These are phyloP conservation scores for Alternaria rosae DNA, from an alignment of 2,329 filamentous ascomycete species.

Conservation along the genomic window DNA sequence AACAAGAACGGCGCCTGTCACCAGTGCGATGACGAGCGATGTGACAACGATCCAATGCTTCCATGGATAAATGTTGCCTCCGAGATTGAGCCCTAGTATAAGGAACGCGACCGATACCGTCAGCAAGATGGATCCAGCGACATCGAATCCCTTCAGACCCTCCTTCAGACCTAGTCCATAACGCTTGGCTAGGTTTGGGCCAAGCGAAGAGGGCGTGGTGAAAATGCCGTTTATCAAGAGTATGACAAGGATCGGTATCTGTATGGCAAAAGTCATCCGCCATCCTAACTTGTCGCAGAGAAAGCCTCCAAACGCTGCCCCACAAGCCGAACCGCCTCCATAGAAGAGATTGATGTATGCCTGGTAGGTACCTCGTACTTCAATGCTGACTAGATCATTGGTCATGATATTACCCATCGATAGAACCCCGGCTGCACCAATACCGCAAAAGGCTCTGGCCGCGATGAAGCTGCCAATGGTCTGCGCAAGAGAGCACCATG, in stretches of 20 bases:
- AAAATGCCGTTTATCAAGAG: conserved; percentile 54
- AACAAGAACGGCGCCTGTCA: conserved; percentile 53
- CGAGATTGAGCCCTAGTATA: conserved; percentile 61
- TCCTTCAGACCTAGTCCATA: conserved; percentile 53
- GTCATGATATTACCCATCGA: conserved; percentile 73
- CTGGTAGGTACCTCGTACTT: conserved; percentile 76
- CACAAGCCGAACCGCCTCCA: conserved; percentile 61
- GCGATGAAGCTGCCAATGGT: conserved; percentile 75
- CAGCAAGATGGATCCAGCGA: conserved; percentile 58
- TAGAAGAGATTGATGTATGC: conserved; percentile 71
- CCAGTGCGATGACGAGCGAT: conserved; percentile 53
- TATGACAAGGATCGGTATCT: conserved; percentile 58
- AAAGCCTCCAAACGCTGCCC: conserved; percentile 73
- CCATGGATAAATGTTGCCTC: conserved; percentile 62
- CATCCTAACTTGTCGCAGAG: conserved; percentile 75
- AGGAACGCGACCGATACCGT: conserved; percentile 57
- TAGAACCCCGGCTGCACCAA: conserved; percentile 76
- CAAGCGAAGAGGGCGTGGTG: conserved; percentile 55
- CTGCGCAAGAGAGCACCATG: conserved; percentile 72
- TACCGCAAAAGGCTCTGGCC: conserved; percentile 73
- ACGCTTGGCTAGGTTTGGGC: conserved; percentile 53
- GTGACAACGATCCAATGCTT: conserved; percentile 58
- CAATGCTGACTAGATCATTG: conserved; percentile 76
- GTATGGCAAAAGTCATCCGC: conserved; percentile 71
- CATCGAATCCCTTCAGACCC: conserved; percentile 58